These are phyloP conservation scores for Diaporthe citri DNA, from an alignment of 2,329 filamentous ascomycete genomes.

Conservation along the genomic window DNA sequence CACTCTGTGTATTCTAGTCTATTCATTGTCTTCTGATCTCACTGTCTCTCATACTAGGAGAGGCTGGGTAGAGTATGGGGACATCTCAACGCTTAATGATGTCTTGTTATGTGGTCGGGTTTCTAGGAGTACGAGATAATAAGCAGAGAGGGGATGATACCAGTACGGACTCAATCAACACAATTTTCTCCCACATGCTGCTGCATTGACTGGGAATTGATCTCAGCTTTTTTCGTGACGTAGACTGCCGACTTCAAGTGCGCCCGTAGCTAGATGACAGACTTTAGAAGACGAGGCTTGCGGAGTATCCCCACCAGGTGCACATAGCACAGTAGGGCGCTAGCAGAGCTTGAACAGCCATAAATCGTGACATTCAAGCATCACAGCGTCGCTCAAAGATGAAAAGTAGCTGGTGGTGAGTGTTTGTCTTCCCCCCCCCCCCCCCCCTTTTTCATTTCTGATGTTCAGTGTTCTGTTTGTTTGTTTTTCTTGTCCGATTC, in stretches of 20 bases:
- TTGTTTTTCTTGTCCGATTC: conserved; percentile 14
- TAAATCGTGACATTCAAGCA: background rate
- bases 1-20: background rate
- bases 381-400: background rate
- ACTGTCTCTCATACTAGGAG: background rate
- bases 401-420: background rate
- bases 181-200: background rate
- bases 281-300: background rate
- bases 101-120: background rate
- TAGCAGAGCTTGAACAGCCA: background rate
- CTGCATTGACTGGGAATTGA: no score
- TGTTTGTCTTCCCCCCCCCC: background rate
- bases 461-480: background rate
- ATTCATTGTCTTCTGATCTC: no score
- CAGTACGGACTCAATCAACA: background rate
- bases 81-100: background rate
- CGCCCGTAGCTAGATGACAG: background rate
- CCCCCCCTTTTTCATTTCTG: background rate
- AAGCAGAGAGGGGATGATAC: conserved; percentile 2
- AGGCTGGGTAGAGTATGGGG: background rate
- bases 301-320: background rate
- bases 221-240: no score
- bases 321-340: background rate
- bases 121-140: conserved; percentile 8
- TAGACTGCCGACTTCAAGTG: background rate